phyloP scores from a whole-genome alignment of 306 rosid genomes.

The Lathyrus oleraceus region DNA sequence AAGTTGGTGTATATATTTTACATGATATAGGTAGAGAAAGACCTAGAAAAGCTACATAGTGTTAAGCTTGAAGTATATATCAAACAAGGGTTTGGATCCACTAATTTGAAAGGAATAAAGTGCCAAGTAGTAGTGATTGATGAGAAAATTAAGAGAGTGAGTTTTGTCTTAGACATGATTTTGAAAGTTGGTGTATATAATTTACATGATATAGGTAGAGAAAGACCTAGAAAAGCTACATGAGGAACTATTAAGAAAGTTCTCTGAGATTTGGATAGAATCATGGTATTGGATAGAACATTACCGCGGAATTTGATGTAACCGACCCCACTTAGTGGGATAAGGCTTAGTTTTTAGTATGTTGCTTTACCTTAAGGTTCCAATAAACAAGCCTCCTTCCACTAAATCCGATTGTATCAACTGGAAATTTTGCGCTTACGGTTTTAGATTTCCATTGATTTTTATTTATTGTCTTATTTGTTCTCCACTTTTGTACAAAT shows the following conservation, averaged over 20 bases:
- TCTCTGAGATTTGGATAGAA: too few species aligned
- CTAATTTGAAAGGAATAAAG: background rate
- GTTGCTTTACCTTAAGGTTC: conserved; percentile 18
- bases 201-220: background rate
- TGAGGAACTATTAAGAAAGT: too few species aligned
- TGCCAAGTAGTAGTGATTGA: background rate
- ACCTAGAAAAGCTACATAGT: background rate
- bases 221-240: too few species aligned
- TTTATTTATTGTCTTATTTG: background rate
- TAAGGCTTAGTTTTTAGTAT: background rate
- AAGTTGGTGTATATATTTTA: background rate
- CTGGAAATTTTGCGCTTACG: background rate
- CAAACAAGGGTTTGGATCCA: conserved; percentile 18
- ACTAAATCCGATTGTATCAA: conserved; percentile 18
- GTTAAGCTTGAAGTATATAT: conserved; percentile 14
- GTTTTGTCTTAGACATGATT: background rate
- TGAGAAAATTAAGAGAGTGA: background rate
- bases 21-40: background rate
- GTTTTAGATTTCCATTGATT: conserved; percentile 3
- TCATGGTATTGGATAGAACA: too few species aligned
- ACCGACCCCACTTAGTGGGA: too few species aligned
- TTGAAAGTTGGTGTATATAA: background rate
- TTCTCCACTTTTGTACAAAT: background rate
- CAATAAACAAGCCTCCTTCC: background rate
- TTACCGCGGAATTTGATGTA: too few species aligned